These are phyloP conservation scores for Triticum urartu DNA, from an alignment of 176 grass and related monocot genomes.

Conservation along the genomic window DNA sequence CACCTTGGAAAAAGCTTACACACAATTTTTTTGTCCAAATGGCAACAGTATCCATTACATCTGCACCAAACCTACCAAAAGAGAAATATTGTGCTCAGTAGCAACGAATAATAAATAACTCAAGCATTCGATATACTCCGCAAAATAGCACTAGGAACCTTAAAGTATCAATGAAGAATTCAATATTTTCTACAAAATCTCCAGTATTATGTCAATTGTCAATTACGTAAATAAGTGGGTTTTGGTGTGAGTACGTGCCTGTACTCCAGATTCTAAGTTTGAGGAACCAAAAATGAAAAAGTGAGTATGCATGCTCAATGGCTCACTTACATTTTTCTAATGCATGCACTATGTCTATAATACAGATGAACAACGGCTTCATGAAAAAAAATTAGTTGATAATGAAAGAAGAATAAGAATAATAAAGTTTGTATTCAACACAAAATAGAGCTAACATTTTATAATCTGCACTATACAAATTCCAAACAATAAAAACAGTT, in stretches of 20 bases:
- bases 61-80: constrained; percentile 76
- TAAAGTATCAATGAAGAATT: not conserved
- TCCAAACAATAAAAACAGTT: not conserved
- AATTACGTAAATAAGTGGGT: not conserved
- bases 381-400: not conserved
- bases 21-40: constrained; percentile 82
- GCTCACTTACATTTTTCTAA: not conserved
- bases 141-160: not conserved
- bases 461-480: not conserved
- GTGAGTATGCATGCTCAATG: not conserved
- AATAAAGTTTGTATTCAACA: not conserved
- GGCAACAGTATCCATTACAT: constrained; percentile 96
- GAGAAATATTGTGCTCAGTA: constrained; percentile 10
- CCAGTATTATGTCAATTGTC: constrained; percentile 4
- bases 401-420: not conserved
- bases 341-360: not conserved
- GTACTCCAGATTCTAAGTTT: not conserved
- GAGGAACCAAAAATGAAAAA: not conserved
- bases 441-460: not conserved
- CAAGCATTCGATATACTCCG: not conserved
- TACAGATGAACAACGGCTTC: not conserved
- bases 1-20: constrained; percentile 30
- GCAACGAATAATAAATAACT: not conserved
- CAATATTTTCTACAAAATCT: not conserved
- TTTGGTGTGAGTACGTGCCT: not conserved